Base-by-base conservation (phyloP, 495 filamentous ascomycete species). In the Penicillium canariense region DNA sequence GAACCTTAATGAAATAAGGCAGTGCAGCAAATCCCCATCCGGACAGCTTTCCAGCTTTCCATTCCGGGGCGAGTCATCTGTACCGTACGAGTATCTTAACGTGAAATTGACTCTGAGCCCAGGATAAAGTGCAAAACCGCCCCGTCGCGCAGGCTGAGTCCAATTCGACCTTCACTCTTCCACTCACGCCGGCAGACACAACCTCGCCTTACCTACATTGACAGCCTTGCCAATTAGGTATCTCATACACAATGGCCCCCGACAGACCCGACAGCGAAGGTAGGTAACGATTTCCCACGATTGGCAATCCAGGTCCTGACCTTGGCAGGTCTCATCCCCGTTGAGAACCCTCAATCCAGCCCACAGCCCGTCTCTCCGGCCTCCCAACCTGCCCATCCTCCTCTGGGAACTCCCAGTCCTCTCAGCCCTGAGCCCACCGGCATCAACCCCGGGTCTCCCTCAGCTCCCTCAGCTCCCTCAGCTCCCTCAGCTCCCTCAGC, bases 301-400 rank as follows among this genome's bases (percentile, higher is more conserved):
- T 42, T 40, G 23, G n/a, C 22, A 11, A 50, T 15, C 35, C 11
- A 20, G 27, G 14, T 10, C 38, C 20, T 54, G 14, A 46, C 28
- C 20, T 14, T 38, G n/a, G 11, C 35, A 56, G 54, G 54, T 17
- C 54, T 56, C 15, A 56, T 50, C 17, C 54, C 54, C 22, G 30
- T 50, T 39, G 39, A 45, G 40, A 46, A 32, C 46, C 38, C 26
- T 36, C 26, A 26, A 36, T 36, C 27, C 10, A 28, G 7, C 15
- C 17, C 20, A 10, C 11, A 32, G 20, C 45, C 54, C 39, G 35
- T 9, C 14, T 38, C 11, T 38, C 30, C 11, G 11, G 11, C 5
- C 38, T 18, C 38, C n/a, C 20, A n/a, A 14, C 2, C 20, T 22
- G 12, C 38, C 38, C 38, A 25, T 42, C 38, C 22, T 23, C 20